phyloP scores from a whole-genome alignment of 192 early-diverging fungal species.

The Rhizophlyctis rosea region DNA sequence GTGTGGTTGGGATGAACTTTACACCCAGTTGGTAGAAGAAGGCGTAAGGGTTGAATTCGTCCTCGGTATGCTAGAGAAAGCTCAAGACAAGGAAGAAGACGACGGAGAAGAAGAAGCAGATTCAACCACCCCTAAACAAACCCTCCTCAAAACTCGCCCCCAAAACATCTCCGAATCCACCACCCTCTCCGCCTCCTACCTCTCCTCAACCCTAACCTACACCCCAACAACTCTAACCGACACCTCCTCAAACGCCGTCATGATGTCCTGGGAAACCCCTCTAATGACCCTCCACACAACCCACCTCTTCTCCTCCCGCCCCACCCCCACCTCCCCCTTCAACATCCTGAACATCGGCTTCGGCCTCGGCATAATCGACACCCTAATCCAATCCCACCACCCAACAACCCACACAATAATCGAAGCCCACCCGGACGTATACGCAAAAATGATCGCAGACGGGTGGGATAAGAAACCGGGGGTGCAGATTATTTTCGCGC shows the following conservation, averaged over 20 bases:
- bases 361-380: constrained; percentile 90
- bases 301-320: constrained; percentile 68
- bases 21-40: constrained; percentile 75
- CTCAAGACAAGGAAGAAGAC: constrained; percentile 40
- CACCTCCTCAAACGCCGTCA: constrained; percentile 84
- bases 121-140: neutral
- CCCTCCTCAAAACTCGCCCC: constrained; percentile 1
- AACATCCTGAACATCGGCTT: constrained; percentile 78
- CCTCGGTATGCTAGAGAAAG: constrained; percentile 51
- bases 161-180: constrained; percentile 56
- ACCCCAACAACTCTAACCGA: constrained; percentile 78
- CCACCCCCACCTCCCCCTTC: constrained; percentile 36
- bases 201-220: constrained; percentile 75
- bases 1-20: constrained; percentile 66
- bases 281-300: constrained; percentile 87
- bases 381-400: constrained; percentile 63
- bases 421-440: constrained; percentile 97
- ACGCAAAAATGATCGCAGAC: constrained; percentile 73
- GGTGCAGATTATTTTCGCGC: constrained; percentile 82
- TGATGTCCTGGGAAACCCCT: constrained; percentile 98
- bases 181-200: too few relatives aligned
- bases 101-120: constrained; percentile 31
- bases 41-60: constrained; percentile 83
- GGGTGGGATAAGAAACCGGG: constrained; percentile 85
- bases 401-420: constrained; percentile 85